Base-by-base conservation (phyloP, 257 asterid species). In the Henckelia pumila region DNA sequence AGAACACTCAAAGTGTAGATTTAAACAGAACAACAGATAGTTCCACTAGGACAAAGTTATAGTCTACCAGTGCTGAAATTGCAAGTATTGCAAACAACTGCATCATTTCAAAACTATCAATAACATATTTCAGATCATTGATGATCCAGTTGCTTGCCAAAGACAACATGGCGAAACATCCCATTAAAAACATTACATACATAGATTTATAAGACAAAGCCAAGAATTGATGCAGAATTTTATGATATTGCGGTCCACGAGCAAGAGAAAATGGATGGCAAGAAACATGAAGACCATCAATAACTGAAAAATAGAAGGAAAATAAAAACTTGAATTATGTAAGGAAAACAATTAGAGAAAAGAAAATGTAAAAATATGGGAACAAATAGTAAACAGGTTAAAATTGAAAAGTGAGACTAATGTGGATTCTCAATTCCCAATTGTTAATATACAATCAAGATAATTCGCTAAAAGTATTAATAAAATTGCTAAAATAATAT, bases 221-320 rank as follows among this genome's bases (percentile, higher is more conserved):
- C 32, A 44, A 24, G 21, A 50, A 11, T 24, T 26, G 28, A 59
- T 57, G 20, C 16, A 28, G 30, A 28, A 28, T 28, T 28, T 28
- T 28, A 2, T 28, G 68, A 68, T 49, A 64, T 24, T 66, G 32
- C 66, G 59, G 40, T 52, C 25, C 55, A 17, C 16, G 30, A 59
- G 49, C 28, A 65, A 30, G 47, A 71, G 57, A 71, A 65, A 49
- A 57, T 30, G 64, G 64, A 69, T 69, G 44, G 21, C 72, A 59
- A 59, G 13, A 47, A 13, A 58, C 57, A 2, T 8, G 33, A 37
- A 14, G 56, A 23, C 32, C 26, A 57, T 30, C 64, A 26, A 29
- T 47, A 53, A 60, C 53, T 24, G 24, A n/a, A 7, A 11, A 61
- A 61, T 1, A 21, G 17, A 20, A 62, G 52, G 3, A 33, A 40